phyloP scores from a whole-genome alignment of 2,329 filamentous ascomycete genomes.

The Tolypocladium ovalisporum region DNA sequence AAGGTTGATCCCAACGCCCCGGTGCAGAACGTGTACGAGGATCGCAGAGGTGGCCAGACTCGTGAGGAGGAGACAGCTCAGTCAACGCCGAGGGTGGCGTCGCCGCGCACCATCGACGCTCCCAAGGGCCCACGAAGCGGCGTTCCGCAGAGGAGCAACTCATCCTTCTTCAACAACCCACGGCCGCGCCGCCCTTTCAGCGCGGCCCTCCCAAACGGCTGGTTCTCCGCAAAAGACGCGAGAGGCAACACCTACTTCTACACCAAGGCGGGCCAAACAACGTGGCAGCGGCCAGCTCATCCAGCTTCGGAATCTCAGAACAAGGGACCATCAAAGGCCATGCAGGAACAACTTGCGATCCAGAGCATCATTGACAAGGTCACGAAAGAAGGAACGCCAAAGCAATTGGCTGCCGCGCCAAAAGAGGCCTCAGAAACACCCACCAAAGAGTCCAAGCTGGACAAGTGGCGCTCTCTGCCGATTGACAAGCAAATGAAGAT shows the following conservation, averaged over 20 bases:
- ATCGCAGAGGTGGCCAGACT: constrained; percentile 42
- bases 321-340: constrained; percentile 53
- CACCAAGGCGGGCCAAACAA: constrained; percentile 63
- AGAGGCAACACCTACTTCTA: constrained; percentile 79
- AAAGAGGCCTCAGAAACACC: constrained; percentile 49
- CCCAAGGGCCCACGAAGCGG: constrained; percentile 51
- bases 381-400: constrained; percentile 52
- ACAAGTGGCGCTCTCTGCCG: constrained; percentile 60
- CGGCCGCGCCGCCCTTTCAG: constrained; percentile 44
- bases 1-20: constrained; percentile 63
- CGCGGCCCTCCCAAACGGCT: constrained; percentile 63
- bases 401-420: constrained; percentile 47
- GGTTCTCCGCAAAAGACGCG: constrained; percentile 65
- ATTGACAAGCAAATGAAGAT: constrained; percentile 88
- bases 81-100: constrained; percentile 26
- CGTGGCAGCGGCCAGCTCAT: constrained; percentile 68
- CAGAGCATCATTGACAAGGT: constrained; percentile 82
- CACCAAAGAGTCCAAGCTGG: constrained; percentile 47
- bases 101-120: constrained; percentile 36
- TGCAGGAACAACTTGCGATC: constrained; percentile 58
- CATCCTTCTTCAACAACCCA: constrained; percentile 37
- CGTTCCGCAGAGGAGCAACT: constrained; percentile 40
- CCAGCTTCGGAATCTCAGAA: constrained; percentile 53
- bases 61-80: constrained; percentile 29
- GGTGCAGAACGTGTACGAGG: constrained; percentile 46